Evolutionary conservation across 805 yeast genomes (phyloP).

Genomic region (Kluyveromyces wickerhamii): DNA sequence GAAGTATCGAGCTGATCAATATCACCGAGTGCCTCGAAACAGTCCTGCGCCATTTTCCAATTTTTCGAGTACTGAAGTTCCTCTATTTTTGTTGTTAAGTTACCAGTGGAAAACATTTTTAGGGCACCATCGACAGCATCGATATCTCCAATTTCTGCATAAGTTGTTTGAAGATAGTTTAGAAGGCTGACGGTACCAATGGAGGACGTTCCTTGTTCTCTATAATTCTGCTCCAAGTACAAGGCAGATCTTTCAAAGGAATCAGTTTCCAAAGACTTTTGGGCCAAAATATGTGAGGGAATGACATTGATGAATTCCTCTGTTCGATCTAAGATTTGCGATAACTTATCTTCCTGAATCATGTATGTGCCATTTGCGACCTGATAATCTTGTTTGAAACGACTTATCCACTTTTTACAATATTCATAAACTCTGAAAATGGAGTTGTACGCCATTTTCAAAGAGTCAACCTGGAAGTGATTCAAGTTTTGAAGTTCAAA

Average conservation of each 20-base stretch:
- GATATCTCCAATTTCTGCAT: slow-evolving; percentile 78
- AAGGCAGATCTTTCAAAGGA: slow-evolving; percentile 83
- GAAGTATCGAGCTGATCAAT: slow-evolving; percentile 28
- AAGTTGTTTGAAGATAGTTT: slow-evolving; percentile 61
- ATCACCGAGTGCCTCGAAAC: slow-evolving; percentile 60
- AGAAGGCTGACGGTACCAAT: slow-evolving; percentile 31
- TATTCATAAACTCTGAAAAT: slow-evolving; percentile 78
- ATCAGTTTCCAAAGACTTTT: slow-evolving; percentile 71
- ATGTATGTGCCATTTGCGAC: slow-evolving; percentile 22
- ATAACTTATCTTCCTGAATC: slow-evolving; percentile 18
- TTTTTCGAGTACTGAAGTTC: slow-evolving; percentile 79
- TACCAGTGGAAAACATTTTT: slow-evolving; percentile 59
- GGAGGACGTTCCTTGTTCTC: slow-evolving; percentile 28
- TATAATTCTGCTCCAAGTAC: slow-evolving; percentile 70
- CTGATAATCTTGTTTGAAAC: slow-evolving; percentile 30
- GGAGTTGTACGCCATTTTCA: slow-evolving; percentile 60
- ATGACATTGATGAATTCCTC: slow-evolving; percentile 44
- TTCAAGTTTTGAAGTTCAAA: slow-evolving; percentile 37
- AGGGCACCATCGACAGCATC: slow-evolving; percentile 87
- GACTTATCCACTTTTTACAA: slow-evolving; percentile 64
- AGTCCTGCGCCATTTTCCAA: slow-evolving; percentile 83
- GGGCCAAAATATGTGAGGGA: slow-evolving; percentile 65
- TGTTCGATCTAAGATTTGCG: slow-evolving; percentile 30
- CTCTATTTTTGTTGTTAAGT: slow-evolving; percentile 64
- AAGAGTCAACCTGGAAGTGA: slow-evolving; percentile 49